Base-by-base conservation (phyloP, 2,329 filamentous ascomycete species). In the Fusarium nanum region DNA sequence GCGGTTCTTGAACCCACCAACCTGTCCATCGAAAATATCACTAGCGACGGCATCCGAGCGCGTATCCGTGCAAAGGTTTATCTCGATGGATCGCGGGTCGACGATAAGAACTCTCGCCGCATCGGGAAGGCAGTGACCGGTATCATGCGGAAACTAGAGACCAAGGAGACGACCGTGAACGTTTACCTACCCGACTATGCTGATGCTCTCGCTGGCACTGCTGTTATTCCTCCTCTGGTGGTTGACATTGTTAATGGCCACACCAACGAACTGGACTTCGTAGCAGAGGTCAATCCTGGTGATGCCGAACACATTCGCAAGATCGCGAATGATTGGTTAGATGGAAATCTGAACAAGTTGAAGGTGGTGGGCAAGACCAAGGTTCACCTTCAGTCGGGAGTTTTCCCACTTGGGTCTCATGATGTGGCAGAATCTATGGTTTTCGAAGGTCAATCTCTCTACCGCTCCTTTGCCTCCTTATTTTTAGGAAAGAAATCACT, bases 301-400 rank as follows among this genome's bases (percentile, higher is more conserved):
- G 88, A 94, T 74, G 83, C 93, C 16, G 89, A 94, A 57, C 91
- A 90, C 8, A 89, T 98, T 72, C 90, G 93, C 64, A 87, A 87
- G 63, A 87, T 98, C 68, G 93, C 93, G 48, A 93, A 96, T 78
- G 92, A 97, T 78, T 98, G 93, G 90, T 82, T 99, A 64, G 89
- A 92, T 56, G 94, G 94, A 41, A 90, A 89, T 56, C 83, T 98
- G 61, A 87, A 89, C 13, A 84, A 87, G 60, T 81, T 99, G 60
- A 88, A 87, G 65, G 83, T 98, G 16, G 85, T 90, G 57, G 95
- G 92, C 45, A 91, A 91, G 75, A 91, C 93, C 27, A 83, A 90
- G 41, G 84, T 98, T 40, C 85, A 86, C 32, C 81, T 98, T 59
- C 93, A 90, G 78, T 92, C 94, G 48, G 95, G 96, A 25, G 81